These are phyloP conservation scores for Glycyrrhiza uralensis DNA, from an alignment of 306 rosid species.

Conservation along the genomic window DNA sequence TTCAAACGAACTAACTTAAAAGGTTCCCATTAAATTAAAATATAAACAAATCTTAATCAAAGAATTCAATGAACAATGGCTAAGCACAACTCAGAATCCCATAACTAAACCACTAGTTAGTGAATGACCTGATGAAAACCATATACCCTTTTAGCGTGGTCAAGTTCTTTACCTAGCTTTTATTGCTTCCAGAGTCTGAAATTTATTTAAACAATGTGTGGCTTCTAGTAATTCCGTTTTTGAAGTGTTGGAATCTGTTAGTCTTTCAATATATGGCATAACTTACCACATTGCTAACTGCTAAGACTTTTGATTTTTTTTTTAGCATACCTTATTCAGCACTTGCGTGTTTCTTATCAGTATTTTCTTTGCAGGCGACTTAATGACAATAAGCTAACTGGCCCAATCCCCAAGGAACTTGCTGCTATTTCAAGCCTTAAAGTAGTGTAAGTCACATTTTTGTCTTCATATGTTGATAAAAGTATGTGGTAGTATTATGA, in stretches of 20 bases:
- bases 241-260: background rate
- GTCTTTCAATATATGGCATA: background rate
- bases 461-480: background rate
- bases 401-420: constrained; percentile 82
- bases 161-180: background rate
- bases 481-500: background rate
- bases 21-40: background rate
- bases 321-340: constrained; percentile 1
- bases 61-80: background rate
- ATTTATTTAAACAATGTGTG: background rate
- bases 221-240: background rate
- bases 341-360: constrained; percentile 14
- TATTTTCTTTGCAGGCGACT: constrained; percentile 61
- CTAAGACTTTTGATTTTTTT: background rate
- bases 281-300: background rate
- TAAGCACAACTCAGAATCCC: background rate
- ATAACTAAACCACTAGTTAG: background rate
- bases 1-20: background rate
- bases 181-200: background rate
- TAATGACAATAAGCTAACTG: constrained; percentile 73
- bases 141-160: background rate
- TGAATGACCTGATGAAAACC: background rate
- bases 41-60: no score
- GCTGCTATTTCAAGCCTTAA: constrained; percentile 69
- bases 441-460: constrained; percentile 74